Evolutionary conservation across 495 filamentous ascomycete species (phyloP).

Genomic region (Darksidea phi): DNA sequence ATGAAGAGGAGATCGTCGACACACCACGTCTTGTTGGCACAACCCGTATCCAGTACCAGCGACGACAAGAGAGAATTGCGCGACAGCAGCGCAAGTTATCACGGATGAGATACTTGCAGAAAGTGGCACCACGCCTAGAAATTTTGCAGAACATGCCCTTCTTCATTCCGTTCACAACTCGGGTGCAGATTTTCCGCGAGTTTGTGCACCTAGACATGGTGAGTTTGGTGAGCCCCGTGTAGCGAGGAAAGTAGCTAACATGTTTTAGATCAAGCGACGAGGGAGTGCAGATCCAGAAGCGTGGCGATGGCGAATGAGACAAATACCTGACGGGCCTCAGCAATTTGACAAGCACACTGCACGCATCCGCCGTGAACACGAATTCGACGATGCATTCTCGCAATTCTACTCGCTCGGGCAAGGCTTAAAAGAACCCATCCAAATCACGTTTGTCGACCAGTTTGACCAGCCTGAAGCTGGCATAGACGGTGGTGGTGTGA

Average conservation of each 20-base stretch:
- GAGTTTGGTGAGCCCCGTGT: constrained; percentile 37
- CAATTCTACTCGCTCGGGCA: constrained; percentile 81
- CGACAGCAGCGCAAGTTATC: constrained; percentile 63
- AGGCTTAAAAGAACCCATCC: constrained; percentile 91
- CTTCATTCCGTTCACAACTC: constrained; percentile 86
- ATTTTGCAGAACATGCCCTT: constrained; percentile 96
- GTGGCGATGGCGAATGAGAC: constrained; percentile 69
- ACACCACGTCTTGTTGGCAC: constrained; percentile 52
- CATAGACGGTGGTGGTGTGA: constrained; percentile 96
- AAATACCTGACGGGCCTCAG: constrained; percentile 44
- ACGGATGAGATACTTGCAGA: constrained; percentile 65
- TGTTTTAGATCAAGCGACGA: constrained; percentile 54
- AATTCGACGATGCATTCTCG: constrained; percentile 83
- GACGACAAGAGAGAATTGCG: constrained; percentile 54
- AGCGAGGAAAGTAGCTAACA: constrained; percentile 4
- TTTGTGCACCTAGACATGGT: constrained; percentile 84
- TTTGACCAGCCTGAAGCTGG: constrained; percentile 86
- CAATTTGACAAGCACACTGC: constrained; percentile 73
- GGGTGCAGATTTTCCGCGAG: constrained; percentile 91
- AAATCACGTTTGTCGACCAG: constrained; percentile 93
- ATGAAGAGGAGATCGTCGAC: constrained; percentile 47
- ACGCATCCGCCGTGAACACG: constrained; percentile 71
- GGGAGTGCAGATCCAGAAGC: constrained; percentile 75
- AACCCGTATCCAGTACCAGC: constrained; percentile 53
- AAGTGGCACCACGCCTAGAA: constrained; percentile 79